These are phyloP conservation scores for Rubus parviflorus DNA, from an alignment of 306 rosid genomes.

Conservation along the genomic window DNA sequence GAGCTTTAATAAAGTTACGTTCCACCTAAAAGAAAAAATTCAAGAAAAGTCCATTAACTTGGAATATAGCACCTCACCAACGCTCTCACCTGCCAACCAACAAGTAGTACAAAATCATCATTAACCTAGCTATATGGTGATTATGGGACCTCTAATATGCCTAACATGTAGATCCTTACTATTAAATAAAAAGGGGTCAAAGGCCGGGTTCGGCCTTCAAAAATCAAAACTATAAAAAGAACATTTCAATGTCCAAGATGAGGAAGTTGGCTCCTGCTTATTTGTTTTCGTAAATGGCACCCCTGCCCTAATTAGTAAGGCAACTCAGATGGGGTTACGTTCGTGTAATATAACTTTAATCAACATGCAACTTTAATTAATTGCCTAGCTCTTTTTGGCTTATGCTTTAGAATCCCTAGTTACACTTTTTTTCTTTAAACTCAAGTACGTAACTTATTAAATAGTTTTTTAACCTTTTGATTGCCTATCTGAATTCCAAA, in stretches of 20 bases:
- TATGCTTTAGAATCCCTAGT: conserved; percentile 21
- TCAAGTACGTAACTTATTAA: conserved; percentile 11
- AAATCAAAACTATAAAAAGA: background rate
- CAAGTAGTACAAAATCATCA: background rate
- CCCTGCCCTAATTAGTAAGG: conserved; percentile 2
- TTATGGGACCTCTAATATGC: background rate
- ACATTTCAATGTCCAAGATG: background rate
- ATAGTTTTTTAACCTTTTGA: conserved; percentile 10
- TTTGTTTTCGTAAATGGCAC: background rate
- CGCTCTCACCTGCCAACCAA: background rate
- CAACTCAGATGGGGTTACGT: background rate
- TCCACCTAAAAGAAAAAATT: background rate
- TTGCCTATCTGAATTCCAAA: conserved; percentile 1
- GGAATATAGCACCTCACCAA: background rate
- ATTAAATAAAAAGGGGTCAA: background rate
- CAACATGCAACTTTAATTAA: conserved; percentile 26
- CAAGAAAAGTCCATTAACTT: background rate
- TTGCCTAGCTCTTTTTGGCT: conserved; percentile 6
- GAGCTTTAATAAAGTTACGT: background rate
- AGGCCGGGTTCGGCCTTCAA: background rate
- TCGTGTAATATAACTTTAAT: conserved; percentile 3
- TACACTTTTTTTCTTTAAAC: conserved; percentile 21
- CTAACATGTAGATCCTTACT: background rate
- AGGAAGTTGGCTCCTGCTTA: conserved; percentile 14
- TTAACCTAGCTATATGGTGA: conserved; percentile 1